Conservation (phyloP, 108 stramenopile genomes). For the Nitzschia sp. region DNA sequence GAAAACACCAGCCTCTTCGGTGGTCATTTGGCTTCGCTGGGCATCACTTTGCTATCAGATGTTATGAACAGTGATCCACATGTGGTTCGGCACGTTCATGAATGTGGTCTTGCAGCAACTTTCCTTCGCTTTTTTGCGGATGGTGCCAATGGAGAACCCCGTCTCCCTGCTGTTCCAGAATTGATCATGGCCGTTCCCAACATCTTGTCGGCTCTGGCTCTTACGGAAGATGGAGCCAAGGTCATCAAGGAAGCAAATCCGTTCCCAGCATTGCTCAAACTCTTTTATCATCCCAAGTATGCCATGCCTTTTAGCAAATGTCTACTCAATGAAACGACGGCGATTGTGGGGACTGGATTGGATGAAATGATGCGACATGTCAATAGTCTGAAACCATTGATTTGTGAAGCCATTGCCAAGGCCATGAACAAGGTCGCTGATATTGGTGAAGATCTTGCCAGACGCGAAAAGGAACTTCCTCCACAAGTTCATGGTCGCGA, state of each 20-base stretch:
- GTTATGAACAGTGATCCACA: constrained; percentile 89
- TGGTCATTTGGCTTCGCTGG: constrained; percentile 72
- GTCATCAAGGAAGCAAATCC: constrained; percentile 72
- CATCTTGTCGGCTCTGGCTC: constrained; percentile 78
- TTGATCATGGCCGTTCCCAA: constrained; percentile 91
- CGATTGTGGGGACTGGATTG: constrained; percentile 83
- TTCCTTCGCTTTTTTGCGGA: constrained; percentile 62
- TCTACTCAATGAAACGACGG: constrained; percentile 83
- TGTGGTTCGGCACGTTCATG: constrained; percentile 77
- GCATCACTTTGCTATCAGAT: constrained; percentile 71
- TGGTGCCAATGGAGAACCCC: constrained; percentile 37
- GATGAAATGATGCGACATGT: constrained; percentile 94
- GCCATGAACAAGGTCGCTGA: constrained; percentile 68
- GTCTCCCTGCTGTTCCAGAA: constrained; percentile 74
- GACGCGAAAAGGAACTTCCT: constrained; percentile 29
- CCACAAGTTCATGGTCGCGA: neutral
- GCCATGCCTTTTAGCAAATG: constrained; percentile 85
- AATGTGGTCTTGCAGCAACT: constrained; percentile 70
- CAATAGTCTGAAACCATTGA: constrained; percentile 54
- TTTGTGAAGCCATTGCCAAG: constrained; percentile 64
- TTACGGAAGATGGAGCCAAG: constrained; percentile 84
- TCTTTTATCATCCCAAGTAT: constrained; percentile 83
- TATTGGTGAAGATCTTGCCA: constrained; percentile 52
- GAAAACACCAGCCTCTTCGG: constrained; percentile 68
- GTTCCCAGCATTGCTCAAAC: constrained; percentile 75